Percentiles rank a stretch among this genome's conserved stretches.
Conservation (phyloP, 2,329 filamentous ascomycete species). For the Paecilomyces sp. region DNA sequence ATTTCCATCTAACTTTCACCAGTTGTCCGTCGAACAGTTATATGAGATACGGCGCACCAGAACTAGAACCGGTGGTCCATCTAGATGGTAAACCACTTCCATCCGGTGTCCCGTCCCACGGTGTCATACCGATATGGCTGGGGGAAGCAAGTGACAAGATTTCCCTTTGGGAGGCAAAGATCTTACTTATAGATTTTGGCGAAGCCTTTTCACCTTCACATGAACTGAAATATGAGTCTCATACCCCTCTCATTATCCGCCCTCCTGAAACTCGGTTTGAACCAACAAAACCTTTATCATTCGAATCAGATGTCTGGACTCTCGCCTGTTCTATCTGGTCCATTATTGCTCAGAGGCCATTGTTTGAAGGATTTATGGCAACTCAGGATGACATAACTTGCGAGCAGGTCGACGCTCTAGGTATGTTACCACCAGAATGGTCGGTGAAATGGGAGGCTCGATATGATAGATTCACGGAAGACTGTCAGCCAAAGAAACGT, state of each 20-base stretch:
- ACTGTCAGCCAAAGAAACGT: constrained; percentile 11
- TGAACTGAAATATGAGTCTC: constrained; percentile 16
- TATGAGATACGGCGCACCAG: constrained; percentile 15
- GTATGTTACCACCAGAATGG: constrained; percentile 20
- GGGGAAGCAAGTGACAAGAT: constrained; percentile 25
- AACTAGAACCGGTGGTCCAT: constrained; percentile 11
- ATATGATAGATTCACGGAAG: constrained; percentile 15
- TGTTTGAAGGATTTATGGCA: constrained; percentile 21
- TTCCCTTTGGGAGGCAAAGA: constrained; percentile 17
- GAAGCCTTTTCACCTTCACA: constrained; percentile 23
- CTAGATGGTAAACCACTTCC: constrained; percentile 16
- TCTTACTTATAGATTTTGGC: constrained; percentile 29
- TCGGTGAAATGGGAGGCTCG: constrained; percentile 19
- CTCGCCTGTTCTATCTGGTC: constrained; percentile 30
- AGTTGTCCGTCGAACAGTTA: constrained; percentile 11
- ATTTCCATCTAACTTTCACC: constrained; percentile 9
- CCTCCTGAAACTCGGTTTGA: constrained; percentile 33
- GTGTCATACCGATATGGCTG: constrained; percentile 26
- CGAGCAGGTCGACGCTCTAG: constrained; percentile 25
- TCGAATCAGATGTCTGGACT: constrained; percentile 34
- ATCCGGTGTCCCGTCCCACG: constrained; percentile 21
- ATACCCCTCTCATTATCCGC: constrained; percentile 20
- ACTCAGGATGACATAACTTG: constrained; percentile 21
- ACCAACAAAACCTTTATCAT: constrained; percentile 14
- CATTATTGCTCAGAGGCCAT: constrained; percentile 23